These are phyloP conservation scores for Candida xiaguanensis DNA, from an alignment of 805 yeast genomes.

Conservation along the genomic window DNA sequence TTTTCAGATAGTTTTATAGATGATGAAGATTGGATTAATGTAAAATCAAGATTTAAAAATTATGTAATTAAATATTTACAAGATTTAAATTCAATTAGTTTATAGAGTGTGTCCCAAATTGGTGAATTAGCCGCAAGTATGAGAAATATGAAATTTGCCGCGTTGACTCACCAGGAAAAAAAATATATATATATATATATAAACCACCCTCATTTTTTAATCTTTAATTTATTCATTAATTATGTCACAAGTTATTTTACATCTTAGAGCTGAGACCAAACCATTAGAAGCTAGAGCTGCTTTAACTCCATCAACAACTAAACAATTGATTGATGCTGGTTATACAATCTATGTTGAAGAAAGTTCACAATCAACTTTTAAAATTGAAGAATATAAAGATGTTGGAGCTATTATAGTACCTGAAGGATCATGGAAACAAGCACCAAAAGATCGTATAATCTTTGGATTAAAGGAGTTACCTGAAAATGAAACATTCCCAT, in stretches of 20 bases:
- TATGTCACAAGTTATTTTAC: constrained; percentile 53
- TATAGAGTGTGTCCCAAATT: background rate
- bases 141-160: constrained; percentile 1
- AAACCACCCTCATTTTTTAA: background rate
- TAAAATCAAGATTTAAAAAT: constrained; percentile 29
- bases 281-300: constrained; percentile 98
- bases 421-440: constrained; percentile 87
- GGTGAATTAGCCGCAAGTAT: constrained; percentile 1
- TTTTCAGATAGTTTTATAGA: constrained; percentile 51
- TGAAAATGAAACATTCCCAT: constrained; percentile 83
- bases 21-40: constrained; percentile 32
- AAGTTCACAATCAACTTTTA: constrained; percentile 78
- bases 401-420: constrained; percentile 90
- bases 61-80: constrained; percentile 11
- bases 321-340: constrained; percentile 79
- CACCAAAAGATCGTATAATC: constrained; percentile 87
- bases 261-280: constrained; percentile 94
- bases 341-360: constrained; percentile 88
- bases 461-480: constrained; percentile 95
- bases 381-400: constrained; percentile 65
- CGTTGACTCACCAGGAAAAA: constrained; percentile 1
- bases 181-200: background rate
- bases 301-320: constrained; percentile 86
- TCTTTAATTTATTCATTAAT: background rate
- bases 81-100: background rate